A percentile compares a stretch with the other conserved stretches of the same genome.
These are phyloP conservation scores for Globisporangium megalacanthum DNA, from an alignment of 352 stramenopile species.

Conservation along the genomic window DNA sequence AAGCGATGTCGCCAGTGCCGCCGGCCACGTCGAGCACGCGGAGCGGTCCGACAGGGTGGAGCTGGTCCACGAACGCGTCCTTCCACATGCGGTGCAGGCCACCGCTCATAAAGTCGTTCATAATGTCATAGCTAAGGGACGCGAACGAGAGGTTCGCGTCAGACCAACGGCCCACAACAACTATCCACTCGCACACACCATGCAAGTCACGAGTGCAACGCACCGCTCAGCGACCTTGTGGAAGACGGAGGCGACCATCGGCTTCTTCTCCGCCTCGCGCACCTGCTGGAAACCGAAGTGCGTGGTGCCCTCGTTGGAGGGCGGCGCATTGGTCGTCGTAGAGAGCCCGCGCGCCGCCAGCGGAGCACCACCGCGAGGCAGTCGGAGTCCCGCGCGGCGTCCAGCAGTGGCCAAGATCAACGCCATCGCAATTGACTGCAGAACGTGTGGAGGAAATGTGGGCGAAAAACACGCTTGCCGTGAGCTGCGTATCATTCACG, in stretches of 20 bases:
- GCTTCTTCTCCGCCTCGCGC: slow-evolving; percentile 90
- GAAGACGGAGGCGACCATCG: slow-evolving; percentile 95
- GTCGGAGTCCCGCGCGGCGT: slow-evolving; percentile 6
- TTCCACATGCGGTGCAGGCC: slow-evolving; percentile 97
- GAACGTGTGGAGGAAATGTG: no score
- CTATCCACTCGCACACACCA: neutral
- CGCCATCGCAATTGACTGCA: no score
- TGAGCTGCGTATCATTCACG: no score
- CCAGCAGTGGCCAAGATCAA: neutral
- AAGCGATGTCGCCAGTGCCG: slow-evolving; percentile 98
- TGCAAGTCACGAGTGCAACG: neutral
- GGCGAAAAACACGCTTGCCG: no score
- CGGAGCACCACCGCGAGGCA: neutral
- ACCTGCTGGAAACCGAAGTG: slow-evolving; percentile 91
- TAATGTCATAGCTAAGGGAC: slow-evolving; percentile 89
- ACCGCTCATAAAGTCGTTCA: slow-evolving; percentile 99
- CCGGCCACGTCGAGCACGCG: slow-evolving; percentile 96
- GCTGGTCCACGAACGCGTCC: slow-evolving; percentile 91
- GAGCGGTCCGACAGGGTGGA: slow-evolving; percentile 71
- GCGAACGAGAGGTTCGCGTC: neutral
- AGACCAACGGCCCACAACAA: no score
- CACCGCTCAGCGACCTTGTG: slow-evolving; percentile 96
- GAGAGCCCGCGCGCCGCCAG: slow-evolving; percentile 1
- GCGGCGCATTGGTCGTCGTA: neutral
- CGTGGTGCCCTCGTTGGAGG: slow-evolving; percentile 34